Conservation (phyloP, 2,329 filamentous ascomycete genomes). For the Cladosporium sp. region DNA sequence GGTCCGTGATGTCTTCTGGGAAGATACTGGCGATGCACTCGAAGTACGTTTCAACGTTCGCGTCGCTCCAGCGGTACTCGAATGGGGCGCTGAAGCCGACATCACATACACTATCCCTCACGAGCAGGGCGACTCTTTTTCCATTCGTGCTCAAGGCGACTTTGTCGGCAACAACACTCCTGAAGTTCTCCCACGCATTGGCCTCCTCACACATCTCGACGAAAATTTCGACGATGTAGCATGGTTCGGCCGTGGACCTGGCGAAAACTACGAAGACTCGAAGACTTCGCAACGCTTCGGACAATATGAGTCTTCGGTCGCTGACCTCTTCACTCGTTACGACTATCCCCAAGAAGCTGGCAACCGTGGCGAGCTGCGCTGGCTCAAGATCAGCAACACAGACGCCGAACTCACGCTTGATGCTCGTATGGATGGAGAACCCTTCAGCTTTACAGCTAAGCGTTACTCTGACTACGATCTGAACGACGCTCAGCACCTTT, state of each 20-base stretch:
- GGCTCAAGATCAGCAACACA: constrained; percentile 29
- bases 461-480: constrained; percentile 14
- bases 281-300: constrained; percentile 54
- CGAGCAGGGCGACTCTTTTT: constrained; percentile 31
- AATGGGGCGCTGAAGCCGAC: constrained; percentile 48
- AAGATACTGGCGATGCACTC: constrained; percentile 11
- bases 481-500: constrained; percentile 16
- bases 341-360: constrained; percentile 66
- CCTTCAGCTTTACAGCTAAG: constrained; percentile 17
- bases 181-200: constrained; percentile 55
- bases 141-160: constrained; percentile 40
- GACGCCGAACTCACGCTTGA: constrained; percentile 7
- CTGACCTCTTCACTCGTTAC: constrained; percentile 54
- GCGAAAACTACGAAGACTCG: constrained; percentile 63
- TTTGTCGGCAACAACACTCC: constrained; percentile 47
- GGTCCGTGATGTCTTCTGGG: constrained; percentile 18
- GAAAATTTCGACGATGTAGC: constrained; percentile 43
- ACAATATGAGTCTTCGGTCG: constrained; percentile 43
- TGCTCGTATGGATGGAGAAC: constrained; percentile 10
- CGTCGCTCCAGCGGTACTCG: constrained; percentile 55
- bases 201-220: constrained; percentile 52
- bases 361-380: constrained; percentile 55
- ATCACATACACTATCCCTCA: constrained; percentile 50
- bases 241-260: constrained; percentile 61
- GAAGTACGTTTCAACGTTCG: constrained; percentile 9